These are phyloP conservation scores for Xerocomellus chrysenteron DNA, from an alignment of 768 basidiomycete species.

Conservation along the genomic window DNA sequence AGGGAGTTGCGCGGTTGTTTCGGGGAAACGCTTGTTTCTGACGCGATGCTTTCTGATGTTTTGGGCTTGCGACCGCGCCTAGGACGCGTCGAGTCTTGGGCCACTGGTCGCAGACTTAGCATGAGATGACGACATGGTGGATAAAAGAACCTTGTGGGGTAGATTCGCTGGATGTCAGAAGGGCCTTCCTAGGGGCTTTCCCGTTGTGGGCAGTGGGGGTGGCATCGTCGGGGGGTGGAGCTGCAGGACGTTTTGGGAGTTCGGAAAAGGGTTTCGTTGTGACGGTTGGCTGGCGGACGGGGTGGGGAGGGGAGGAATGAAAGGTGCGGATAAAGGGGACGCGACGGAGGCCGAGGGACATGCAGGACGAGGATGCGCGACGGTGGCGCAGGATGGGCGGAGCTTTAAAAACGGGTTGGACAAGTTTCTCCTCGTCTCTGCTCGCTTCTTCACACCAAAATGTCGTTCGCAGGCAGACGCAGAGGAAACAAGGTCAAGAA, in stretches of 20 bases:
- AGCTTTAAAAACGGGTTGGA: slow-evolving; percentile 35
- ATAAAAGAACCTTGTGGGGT: slow-evolving; percentile 7
- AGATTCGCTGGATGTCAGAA: background rate
- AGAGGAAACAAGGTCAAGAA: slow-evolving; percentile 97
- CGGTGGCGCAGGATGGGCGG: slow-evolving; percentile 33
- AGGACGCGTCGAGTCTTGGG: background rate
- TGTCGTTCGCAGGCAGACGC: slow-evolving; percentile 86
- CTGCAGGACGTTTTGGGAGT: slow-evolving; percentile 46
- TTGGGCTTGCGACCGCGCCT: slow-evolving; percentile 22
- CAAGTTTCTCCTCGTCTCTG: slow-evolving; percentile 33
- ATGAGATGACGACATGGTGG: background rate
- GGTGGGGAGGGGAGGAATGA: slow-evolving; percentile 4
- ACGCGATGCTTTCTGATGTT: background rate
- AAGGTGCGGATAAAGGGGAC: slow-evolving; percentile 8
- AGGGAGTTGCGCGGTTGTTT: slow-evolving; percentile 48
- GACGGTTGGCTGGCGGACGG: slow-evolving; percentile 12
- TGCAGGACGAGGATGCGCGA: slow-evolving; percentile 24
- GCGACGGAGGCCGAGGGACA: slow-evolving; percentile 14
- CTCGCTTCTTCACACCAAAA: slow-evolving; percentile 39
- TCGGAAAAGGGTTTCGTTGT: slow-evolving; percentile 57
- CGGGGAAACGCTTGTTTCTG: background rate
- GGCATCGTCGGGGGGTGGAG: background rate
- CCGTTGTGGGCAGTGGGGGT: background rate
- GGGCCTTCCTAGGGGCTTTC: background rate
- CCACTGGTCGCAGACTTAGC: background rate